Evolutionary conservation across 2,329 filamentous ascomycete species (phyloP).

Genomic region (Cadophora luteo-olivacea): DNA sequence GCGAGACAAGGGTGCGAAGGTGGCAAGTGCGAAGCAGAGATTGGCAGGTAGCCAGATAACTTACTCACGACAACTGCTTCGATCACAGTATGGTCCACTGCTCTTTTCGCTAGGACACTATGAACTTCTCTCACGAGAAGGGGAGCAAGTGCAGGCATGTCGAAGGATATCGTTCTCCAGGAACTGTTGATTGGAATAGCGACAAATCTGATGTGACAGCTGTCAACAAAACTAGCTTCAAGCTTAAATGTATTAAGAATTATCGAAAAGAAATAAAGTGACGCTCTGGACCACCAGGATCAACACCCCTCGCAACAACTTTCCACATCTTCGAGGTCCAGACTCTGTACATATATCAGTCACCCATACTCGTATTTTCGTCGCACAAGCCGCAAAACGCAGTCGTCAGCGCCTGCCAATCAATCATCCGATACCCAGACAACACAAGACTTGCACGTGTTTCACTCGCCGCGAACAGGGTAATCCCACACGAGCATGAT

Average conservation of each 20-base stretch:
- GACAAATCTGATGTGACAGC: background rate
- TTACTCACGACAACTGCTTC: constrained; percentile 13
- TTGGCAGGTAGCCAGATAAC: background rate
- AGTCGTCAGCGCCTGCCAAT: background rate
- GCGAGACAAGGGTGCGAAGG: no score
- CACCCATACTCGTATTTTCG: no score
- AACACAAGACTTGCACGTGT: constrained; percentile 7
- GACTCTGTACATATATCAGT: background rate
- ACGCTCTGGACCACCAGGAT: constrained; percentile 12
- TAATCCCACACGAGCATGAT: background rate
- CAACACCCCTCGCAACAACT: constrained; percentile 7
- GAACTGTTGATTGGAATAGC: background rate
- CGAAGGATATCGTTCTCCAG: background rate
- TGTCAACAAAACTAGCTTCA: background rate
- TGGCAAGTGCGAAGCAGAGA: no score
- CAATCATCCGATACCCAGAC: constrained; percentile 10
- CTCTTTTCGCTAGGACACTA: constrained; percentile 4
- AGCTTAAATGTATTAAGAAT: background rate
- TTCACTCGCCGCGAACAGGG: background rate
- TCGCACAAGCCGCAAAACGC: background rate
- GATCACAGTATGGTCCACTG: background rate
- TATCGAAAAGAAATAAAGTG: background rate
- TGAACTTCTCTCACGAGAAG: constrained; percentile 10
- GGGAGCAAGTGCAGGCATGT: constrained; percentile 10
- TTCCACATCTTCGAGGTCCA: background rate